phyloP scores from a whole-genome alignment of 1,284 basidiomycete species.

The Boletus semigastroideus region DNA sequence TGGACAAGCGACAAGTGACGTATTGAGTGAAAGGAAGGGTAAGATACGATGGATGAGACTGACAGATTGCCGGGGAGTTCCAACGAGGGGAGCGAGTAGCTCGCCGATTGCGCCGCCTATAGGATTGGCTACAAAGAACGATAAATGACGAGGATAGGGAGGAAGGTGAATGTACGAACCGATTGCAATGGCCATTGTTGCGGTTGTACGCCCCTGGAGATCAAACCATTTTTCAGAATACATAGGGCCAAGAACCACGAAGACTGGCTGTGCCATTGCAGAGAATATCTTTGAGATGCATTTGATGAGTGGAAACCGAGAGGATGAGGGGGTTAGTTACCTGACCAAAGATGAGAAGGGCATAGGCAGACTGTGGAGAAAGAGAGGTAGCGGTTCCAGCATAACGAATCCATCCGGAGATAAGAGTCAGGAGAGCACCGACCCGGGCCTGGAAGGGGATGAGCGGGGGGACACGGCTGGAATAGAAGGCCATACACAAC shows the following conservation, averaged over 20 bases:
- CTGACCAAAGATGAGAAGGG: slow-evolving; percentile 69
- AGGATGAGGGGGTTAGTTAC: slow-evolving; percentile 49
- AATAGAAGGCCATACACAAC: slow-evolving; percentile 46
- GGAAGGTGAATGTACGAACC: slow-evolving; percentile 35
- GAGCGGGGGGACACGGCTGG: background rate
- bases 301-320: slow-evolving; percentile 18
- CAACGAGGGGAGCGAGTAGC: slow-evolving; percentile 63
- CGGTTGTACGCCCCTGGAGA: slow-evolving; percentile 68
- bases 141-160: background rate
- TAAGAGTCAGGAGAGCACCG: slow-evolving; percentile 50
- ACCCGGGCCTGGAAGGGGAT: slow-evolving; percentile 43
- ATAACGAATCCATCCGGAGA: slow-evolving; percentile 74
- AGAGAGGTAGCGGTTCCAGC: slow-evolving; percentile 60
- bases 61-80: slow-evolving; percentile 57
- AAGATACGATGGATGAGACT: slow-evolving; percentile 19
- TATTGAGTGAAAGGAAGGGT: background rate
- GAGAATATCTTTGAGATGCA: slow-evolving; percentile 29
- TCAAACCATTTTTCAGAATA: slow-evolving; percentile 83
- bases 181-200: slow-evolving; percentile 77
- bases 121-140: slow-evolving; percentile 55
- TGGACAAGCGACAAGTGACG: background rate
- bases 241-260: slow-evolving; percentile 70
- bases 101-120: slow-evolving; percentile 68
- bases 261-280: slow-evolving; percentile 63
- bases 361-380: slow-evolving; percentile 52